Base-by-base conservation (phyloP, 169 alveolate species). In the Plasmodium falciparum region DNA sequence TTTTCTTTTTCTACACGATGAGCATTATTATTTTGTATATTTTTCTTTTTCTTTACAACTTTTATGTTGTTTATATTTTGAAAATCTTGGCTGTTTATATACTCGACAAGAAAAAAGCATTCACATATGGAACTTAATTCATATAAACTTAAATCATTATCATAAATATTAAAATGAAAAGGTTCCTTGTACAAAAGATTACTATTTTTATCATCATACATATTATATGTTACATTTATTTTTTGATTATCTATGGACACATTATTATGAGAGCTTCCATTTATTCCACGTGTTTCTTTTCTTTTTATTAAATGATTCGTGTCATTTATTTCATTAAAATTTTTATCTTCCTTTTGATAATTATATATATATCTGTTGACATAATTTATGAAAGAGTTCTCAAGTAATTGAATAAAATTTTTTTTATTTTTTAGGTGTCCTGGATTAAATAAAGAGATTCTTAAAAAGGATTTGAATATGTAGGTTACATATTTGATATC, bases 91-190 rank as follows among this genome's bases (percentile, higher is more conserved):
- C 59, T 71, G 7, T 65, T 65, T n/a, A 83, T 39, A 20, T 69
- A 15, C 1, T 83, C 58, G 15, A 83, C 47, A 45, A 83, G 83
- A 63, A 83, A 83, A 63, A 70, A 83, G 9, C 74, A 83, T 52
- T 83, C 91, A 49, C 91, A 83, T 24, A 83, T 56, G 5, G 91
- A 83, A 24, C 91, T 83, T 24, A 83, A 15, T 13, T 83, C 91
- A 9, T 83, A 83, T 11, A 83, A 49, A 62, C 80, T 83, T 12
- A 69, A 1, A n/a, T 33, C 39, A 54, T 73, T 45, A 17, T 62
- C 45, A 22, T 39, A 39, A 5, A 39, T 39, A 1, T 39, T 39
- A 5, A 39, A 39, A 39, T 12, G 9, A n/a, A 6, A 56, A 12
- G 22, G 3, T 17, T 56, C 17, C 15, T 0, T 3, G 2, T 52